phyloP scores from a whole-genome alignment of 2,329 filamentous ascomycete species.

The Aspergillus glaucus region DNA sequence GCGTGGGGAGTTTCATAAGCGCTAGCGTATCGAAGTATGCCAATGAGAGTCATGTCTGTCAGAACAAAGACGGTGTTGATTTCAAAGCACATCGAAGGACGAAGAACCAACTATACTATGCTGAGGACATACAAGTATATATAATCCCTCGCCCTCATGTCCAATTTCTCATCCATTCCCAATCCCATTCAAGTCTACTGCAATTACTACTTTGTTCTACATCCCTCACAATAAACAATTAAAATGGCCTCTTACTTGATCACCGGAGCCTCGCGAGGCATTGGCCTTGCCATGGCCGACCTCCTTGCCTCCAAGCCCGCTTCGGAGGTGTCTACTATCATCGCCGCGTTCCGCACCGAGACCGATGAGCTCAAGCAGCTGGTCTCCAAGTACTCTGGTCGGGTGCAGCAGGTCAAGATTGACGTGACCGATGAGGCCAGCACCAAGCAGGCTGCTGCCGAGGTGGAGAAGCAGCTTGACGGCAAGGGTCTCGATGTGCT shows the following conservation, averaged over 20 bases:
- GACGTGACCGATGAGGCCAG: constrained; percentile 31
- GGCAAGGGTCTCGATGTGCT: constrained; percentile 33
- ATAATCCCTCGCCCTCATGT: too few species aligned
- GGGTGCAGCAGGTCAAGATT: constrained; percentile 29
- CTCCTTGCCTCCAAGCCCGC: constrained; percentile 22
- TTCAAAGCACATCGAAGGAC: too few species aligned
- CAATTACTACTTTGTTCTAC: too few species aligned
- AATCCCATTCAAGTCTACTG: too few species aligned
- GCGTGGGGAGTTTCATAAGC: too few species aligned
- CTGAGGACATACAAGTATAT: too few species aligned
- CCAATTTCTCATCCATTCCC: too few species aligned
- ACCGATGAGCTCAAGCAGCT: constrained; percentile 26
- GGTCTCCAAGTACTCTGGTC: constrained; percentile 21
- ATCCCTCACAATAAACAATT: too few species aligned
- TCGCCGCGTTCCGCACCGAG: constrained; percentile 33
- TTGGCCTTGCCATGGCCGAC: constrained; percentile 26
- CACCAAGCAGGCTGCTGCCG: constrained; percentile 27
- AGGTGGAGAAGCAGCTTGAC: constrained; percentile 25
- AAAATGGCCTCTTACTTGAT: constrained; percentile 30
- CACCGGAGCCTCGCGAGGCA: constrained; percentile 29
- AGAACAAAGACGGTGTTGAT: too few species aligned
- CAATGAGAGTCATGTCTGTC: too few species aligned
- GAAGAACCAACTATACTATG: too few species aligned
- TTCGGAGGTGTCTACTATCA: constrained; percentile 30
- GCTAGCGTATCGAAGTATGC: too few species aligned